phyloP scores from a whole-genome alignment of 164 flowering plant species.

The Malania oleifera region DNA sequence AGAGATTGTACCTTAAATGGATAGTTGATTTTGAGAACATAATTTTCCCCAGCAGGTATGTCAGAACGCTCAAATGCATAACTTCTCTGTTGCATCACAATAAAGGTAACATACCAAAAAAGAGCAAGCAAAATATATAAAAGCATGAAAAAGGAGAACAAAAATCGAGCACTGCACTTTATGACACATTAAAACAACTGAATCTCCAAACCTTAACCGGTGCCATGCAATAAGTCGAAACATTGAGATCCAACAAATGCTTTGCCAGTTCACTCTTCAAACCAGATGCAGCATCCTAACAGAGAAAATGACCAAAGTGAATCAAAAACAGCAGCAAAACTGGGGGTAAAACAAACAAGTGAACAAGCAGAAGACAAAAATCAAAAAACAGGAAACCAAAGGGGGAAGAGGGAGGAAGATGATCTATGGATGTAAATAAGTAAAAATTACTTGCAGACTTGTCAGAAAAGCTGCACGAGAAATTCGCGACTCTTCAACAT shows the following conservation, averaged over 20 bases:
- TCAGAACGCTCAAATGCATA: constrained; percentile 90
- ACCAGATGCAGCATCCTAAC: constrained; percentile 71
- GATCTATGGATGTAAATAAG: not conserved
- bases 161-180: not conserved
- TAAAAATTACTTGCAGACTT: constrained; percentile 59
- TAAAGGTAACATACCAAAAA: not conserved
- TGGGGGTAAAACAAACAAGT: too few relatives aligned
- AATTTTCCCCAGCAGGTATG: constrained; percentile 74
- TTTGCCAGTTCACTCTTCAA: constrained; percentile 65
- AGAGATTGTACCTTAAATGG: constrained; percentile 75
- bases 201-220: constrained; percentile 78
- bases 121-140: constrained; percentile 1
- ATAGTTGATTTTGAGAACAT: constrained; percentile 82
- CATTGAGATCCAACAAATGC: constrained; percentile 59
- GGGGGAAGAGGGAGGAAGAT: not conserved
- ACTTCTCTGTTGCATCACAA: constrained; percentile 45
- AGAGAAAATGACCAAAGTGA: constrained; percentile 6
- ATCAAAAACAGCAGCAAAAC: constrained; percentile 2
- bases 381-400: not conserved
- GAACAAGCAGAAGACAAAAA: not conserved
- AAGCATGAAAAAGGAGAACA: not conserved
- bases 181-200: not conserved
- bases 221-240: constrained; percentile 75
- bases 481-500: constrained; percentile 41
- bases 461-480: constrained; percentile 39